Evolutionary conservation across 768 basidiomycete genomes (phyloP), one percentile per base, ranked within the genome.

Genomic region (Xanthoconium purpureum): DNA sequence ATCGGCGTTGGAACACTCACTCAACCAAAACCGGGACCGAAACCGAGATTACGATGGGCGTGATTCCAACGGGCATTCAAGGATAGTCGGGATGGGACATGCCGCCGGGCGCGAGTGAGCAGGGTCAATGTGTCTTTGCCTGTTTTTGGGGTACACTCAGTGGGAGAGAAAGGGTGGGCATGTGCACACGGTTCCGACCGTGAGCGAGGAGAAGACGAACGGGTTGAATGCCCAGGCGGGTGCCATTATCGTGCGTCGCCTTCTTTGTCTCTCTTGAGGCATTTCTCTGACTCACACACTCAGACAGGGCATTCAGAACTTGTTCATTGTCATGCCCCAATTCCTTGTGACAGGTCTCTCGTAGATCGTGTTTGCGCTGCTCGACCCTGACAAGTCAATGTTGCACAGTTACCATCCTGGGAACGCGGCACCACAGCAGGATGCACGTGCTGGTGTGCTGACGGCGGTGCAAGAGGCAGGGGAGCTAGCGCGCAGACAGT

Each of bases 241-340:
- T 8, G 87, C 93, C 40, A 92, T 94, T 50, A 73, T 94, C 57
- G 89, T 92, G 60, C 56, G 85, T 78, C 17, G 30, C 45, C 37
- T 4, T 37, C 46, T 24, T 24, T 4, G 24, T 4, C 24, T 24
- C 24, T 24, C 24, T 24, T 24, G 24, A 24, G 24, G 32, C 8
- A 15, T 30, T 45, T 43, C 13, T 10, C 42, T 43, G 24, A 28
- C 24, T 29, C 20, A 24, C 24, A 3, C 20, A 9, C 8, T 50
- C 28, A 28, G 24, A 24, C 20, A 94, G 91, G 94, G 95, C 39
- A 96, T 98, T 50, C 94, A 98, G 72, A 98, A 97, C 66, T 82
- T 97, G 55, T 96, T 90, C 71, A 77, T 98, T 58, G 96, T 98
- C 56, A 75, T 97, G 8, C 96, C 96, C 0, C 96, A 98, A 66